Evolutionary conservation across 116 monocot genomes (phyloP), one percentile per base, ranked within the genome.

Genomic region (Iris pallida): DNA sequence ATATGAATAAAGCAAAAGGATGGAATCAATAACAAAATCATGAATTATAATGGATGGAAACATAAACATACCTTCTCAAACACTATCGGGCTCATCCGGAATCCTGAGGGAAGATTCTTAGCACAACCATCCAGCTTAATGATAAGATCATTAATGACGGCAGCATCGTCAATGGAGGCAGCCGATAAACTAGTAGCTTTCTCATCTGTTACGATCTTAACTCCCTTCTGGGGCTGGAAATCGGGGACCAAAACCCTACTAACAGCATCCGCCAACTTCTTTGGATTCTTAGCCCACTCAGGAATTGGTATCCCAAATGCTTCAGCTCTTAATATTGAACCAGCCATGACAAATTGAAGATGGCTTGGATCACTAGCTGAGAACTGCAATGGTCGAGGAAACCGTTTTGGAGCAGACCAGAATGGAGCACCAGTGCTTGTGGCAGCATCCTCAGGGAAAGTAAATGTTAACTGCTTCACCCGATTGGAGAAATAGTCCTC

Each of bases 351-450:
- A 62, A 85, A 85, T 20, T 85, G 48, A 53, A 85, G 74, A 20
- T 85, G 85, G 51, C 72, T 72, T 15, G 74, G 51, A 68, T 85
- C 81, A 43, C 17, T 67, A 48, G 78, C 3, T 16, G 75, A 85
- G 61, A 85, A 85, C 71, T 85, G 70, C 58, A 81, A 20, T 44
- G 85, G 75, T 9, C 53, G 68, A 8, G 85, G 85, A 47, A 85
- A 81, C 20, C 85, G 81, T 73, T 81, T 81, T 5, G 85, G 85
- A 42, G 81, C 81, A 40, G 85, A 81, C 85, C 85, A 85, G 68
- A 85, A 81, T 54, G 47, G 49, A 46, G 81, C 63, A 17, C 85
- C 85, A 11, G 77, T 75, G 71, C 85, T 85, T 16, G 77, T 85
- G 18, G 66, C 62, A 7, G 81, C 59, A 69, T 85, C 78, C 68